Base-by-base conservation (phyloP, 202 grass and related monocot genomes). In the Digitaria exilis region DNA sequence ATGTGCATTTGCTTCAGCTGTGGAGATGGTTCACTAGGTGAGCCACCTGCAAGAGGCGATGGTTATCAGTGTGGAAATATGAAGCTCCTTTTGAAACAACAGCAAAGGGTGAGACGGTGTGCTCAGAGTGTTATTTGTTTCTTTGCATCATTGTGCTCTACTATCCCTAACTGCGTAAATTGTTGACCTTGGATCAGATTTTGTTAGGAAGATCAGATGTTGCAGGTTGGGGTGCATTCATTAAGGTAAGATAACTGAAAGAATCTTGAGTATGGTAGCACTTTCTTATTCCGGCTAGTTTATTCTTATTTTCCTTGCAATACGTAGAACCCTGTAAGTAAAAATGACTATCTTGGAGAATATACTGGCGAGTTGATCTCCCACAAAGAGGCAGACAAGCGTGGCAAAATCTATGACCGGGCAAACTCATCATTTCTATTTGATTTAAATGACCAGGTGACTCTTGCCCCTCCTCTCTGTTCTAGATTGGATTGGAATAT, bases 21-120 rank as follows among this genome's bases (percentile, higher is more conserved):
- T 87, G 96, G 96, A 85, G 96, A 98, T 84, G 96, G 96, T 60
- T 91, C 87, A 25, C 78, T 98, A 79, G 96, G 93, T 59, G 96
- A 95, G 74, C 92, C 96, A 54, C 77, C 85, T 78, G 79, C 87
- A 79, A 92, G 92, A 85, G 93, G 96, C 30, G 96, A 98, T 95
- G 89, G 85, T 50, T 98, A 98, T 91, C 96, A 98, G 87, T 98
- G 95, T 86, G 95, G 92, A 84, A 98, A 98, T 67, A 98, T 98
- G 95, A 98, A 98, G 45, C 95, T 98, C 52, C 95, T 98, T 54
- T 86, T 98, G 46, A 98, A 95, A 87, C 95, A 98, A 76, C 92
- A 93, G 76, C 90, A 98, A 72, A 91, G 92, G 83, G 95, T 98
- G 58, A 95, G 84, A 73, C 28, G 5, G 43, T 75, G 51, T 84